Conservation (phyloP, 352 stramenopile species). For the Phytophthora aleatoria region DNA sequence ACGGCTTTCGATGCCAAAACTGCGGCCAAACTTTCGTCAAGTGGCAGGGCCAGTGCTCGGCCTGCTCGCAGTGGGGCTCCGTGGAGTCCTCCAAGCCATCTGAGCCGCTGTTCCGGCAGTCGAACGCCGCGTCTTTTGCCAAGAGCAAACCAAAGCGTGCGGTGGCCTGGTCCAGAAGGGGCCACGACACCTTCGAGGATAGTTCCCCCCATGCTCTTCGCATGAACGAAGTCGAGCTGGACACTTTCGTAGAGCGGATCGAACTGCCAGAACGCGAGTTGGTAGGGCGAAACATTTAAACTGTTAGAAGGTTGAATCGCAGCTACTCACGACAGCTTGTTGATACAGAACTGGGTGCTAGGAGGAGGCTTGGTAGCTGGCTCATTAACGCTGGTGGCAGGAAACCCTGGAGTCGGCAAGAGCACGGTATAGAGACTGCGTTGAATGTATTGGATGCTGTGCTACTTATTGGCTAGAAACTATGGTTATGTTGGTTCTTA, state of each 20-base stretch:
- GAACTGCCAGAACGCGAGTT: slow-evolving; percentile 75
- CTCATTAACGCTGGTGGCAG: slow-evolving; percentile 94
- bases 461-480: slow-evolving; percentile 2
- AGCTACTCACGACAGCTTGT: slow-evolving; percentile 51
- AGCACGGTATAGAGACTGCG: slow-evolving; percentile 63
- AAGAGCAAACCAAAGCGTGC: slow-evolving; percentile 42
- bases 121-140: slow-evolving; percentile 54
- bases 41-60: slow-evolving; percentile 87
- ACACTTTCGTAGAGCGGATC: slow-evolving; percentile 61
- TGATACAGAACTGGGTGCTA: slow-evolving; percentile 90
- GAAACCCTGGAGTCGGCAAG: slow-evolving; percentile 95
- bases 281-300: slow-evolving; percentile 22
- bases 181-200: slow-evolving; percentile 23
- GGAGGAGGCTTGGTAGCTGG: slow-evolving; percentile 95
- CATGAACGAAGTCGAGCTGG: slow-evolving; percentile 76
- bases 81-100: slow-evolving; percentile 62
- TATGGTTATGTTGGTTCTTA: slow-evolving; percentile 6
- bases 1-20: slow-evolving; percentile 49
- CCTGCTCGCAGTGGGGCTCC: slow-evolving; percentile 91
- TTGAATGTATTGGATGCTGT: background rate
- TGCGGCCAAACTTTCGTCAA: slow-evolving; percentile 79
- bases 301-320: slow-evolving; percentile 24
- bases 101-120: slow-evolving; percentile 57
- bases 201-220: slow-evolving; percentile 42
- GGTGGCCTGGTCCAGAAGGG: slow-evolving; percentile 43